These are phyloP conservation scores for Erysimum pusillum DNA, from an alignment of 441 rosid genomes.

Conservation along the genomic window DNA sequence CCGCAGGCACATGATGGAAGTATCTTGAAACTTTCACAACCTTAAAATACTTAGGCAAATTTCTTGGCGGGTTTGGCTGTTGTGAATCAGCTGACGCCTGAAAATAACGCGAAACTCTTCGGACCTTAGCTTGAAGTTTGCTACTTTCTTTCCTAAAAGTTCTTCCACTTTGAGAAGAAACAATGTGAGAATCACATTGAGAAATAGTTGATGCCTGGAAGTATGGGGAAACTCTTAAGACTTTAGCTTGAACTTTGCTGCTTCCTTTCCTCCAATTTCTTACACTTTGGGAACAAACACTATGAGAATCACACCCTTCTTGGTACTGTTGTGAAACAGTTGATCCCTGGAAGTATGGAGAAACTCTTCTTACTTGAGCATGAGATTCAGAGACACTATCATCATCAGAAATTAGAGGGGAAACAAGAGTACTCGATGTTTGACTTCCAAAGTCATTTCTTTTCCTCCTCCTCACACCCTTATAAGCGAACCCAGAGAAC, in stretches of 20 bases:
- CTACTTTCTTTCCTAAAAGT: constrained; percentile 2
- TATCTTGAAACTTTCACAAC: constrained; percentile 54
- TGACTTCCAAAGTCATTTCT: constrained; percentile 8
- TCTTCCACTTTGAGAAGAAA: constrained; percentile 14
- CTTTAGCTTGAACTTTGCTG: constrained; percentile 21
- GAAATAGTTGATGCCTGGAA: constrained; percentile 19
- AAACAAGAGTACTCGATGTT: neutral
- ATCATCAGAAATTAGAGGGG: constrained; percentile 5
- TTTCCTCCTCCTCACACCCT: constrained; percentile 22
- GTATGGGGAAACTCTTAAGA: constrained; percentile 34
- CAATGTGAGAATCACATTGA: constrained; percentile 22
- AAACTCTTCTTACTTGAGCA: constrained; percentile 32
- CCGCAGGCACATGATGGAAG: constrained; percentile 34
- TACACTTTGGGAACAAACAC: constrained; percentile 19
- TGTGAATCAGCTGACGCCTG: constrained; percentile 27
- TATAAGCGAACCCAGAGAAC: constrained; percentile 32
- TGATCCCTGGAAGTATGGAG: constrained; percentile 38
- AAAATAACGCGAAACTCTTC: constrained; percentile 30
- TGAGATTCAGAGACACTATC: constrained; percentile 17
- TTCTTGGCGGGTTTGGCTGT: constrained; percentile 19
- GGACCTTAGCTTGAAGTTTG: constrained; percentile 15
- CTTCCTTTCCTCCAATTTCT: constrained; percentile 14
- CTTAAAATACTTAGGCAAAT: constrained; percentile 13
- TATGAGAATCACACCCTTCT: constrained; percentile 6
- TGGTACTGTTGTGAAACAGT: neutral